Evolutionary conservation across 2,329 filamentous ascomycete genomes (phyloP).

Genomic region (Helicocarpus griseus): DNA sequence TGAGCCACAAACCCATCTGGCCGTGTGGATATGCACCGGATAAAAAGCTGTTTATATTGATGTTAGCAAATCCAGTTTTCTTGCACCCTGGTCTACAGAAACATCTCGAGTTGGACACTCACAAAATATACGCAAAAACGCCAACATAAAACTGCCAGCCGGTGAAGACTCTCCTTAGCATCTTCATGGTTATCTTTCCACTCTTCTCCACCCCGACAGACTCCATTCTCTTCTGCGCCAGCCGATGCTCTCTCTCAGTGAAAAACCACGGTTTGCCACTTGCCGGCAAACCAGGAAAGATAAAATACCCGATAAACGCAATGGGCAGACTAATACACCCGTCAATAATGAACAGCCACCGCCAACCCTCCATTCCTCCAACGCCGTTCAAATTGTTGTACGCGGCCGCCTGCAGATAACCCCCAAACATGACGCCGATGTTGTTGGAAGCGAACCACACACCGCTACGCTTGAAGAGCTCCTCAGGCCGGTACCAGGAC

Average conservation of each 20-base stretch:
- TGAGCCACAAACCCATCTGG: slow-evolving; percentile 23
- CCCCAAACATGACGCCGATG: slow-evolving; percentile 48
- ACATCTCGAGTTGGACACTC: too few relatives aligned
- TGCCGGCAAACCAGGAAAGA: slow-evolving; percentile 35
- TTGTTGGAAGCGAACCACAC: slow-evolving; percentile 62
- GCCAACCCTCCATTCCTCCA: slow-evolving; percentile 42
- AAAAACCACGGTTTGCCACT: slow-evolving; percentile 32
- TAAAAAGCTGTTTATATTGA: not conserved
- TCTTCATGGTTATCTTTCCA: slow-evolving; percentile 14
- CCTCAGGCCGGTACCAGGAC: slow-evolving; percentile 60
- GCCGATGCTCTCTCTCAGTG: slow-evolving; percentile 24
- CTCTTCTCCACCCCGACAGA: slow-evolving; percentile 6
- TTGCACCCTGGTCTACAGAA: too few relatives aligned
- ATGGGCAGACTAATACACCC: slow-evolving; percentile 48
- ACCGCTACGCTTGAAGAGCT: slow-evolving; percentile 59
- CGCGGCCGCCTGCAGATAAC: slow-evolving; percentile 46
- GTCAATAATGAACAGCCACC: slow-evolving; percentile 51
- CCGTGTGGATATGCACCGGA: slow-evolving; percentile 14
- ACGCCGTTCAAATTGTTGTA: slow-evolving; percentile 44
- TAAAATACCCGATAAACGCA: slow-evolving; percentile 44
- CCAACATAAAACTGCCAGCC: slow-evolving; percentile 25
- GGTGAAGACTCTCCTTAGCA: slow-evolving; percentile 18
- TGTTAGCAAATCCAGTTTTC: not conserved
- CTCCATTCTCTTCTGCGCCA: slow-evolving; percentile 28
- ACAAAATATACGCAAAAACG: slow-evolving; percentile 18